Percentiles rank a stretch among this genome's conserved stretches.
Evolutionary conservation across 257 asterid genomes (phyloP).

Genomic region (Scutellaria baicalensis): DNA sequence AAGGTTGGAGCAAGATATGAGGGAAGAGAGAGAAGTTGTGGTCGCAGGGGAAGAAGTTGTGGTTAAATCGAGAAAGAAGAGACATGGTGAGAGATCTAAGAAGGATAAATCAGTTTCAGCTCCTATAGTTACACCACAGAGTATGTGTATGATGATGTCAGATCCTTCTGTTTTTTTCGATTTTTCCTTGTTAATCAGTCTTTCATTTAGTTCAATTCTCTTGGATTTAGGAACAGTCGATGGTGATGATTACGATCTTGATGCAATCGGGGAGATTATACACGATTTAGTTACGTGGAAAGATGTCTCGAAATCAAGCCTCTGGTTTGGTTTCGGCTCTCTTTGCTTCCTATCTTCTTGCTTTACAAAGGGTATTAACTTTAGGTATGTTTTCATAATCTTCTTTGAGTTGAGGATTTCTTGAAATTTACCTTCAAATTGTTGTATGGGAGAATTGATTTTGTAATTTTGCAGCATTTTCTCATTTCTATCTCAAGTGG

Average conservation of each 20-base stretch:
- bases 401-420: neutral
- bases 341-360: conserved; percentile 79
- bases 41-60: conserved; percentile 44
- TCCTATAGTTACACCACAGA: conserved; percentile 31
- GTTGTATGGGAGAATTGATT: neutral
- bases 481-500: conserved; percentile 70
- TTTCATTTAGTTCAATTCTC: neutral
- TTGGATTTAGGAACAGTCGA: conserved; percentile 28
- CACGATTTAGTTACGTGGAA: conserved; percentile 84
- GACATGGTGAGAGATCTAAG: conserved; percentile 41
- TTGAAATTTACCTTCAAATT: neutral
- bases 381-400: conserved; percentile 43
- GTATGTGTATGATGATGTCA: conserved; percentile 26
- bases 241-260: conserved; percentile 38
- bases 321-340: conserved; percentile 94
- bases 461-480: conserved; percentile 67
- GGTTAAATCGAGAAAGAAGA: conserved; percentile 62
- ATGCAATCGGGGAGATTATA: conserved; percentile 43
- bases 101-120: conserved; percentile 44
- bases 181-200: neutral
- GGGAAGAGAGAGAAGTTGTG: conserved; percentile 57
- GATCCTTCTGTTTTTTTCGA: neutral
- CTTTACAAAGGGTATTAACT: conserved; percentile 52
- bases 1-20: conserved; percentile 55
- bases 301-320: conserved; percentile 89